Conservation (phyloP, 1,284 basidiomycete genomes). For the Papiliotrema terrestris region DNA sequence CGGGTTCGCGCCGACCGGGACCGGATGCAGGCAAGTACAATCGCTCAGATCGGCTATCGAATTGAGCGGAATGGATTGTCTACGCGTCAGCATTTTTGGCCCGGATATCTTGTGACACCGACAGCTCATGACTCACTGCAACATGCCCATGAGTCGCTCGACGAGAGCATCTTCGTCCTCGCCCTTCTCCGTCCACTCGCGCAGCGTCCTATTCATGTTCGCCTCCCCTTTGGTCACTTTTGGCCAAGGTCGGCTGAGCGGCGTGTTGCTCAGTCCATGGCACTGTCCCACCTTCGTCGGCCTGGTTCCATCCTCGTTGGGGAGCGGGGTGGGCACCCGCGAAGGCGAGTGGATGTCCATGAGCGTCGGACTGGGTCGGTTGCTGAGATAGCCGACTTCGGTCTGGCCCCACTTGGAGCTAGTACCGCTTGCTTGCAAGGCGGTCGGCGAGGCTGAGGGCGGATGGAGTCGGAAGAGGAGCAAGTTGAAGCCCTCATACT, state of each 20-base stretch:
- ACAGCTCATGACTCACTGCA: slow-evolving; percentile 40
- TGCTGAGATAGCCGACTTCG: slow-evolving; percentile 35
- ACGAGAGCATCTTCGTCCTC: slow-evolving; percentile 31
- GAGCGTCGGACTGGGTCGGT: slow-evolving; percentile 26
- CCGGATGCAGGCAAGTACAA: slow-evolving; percentile 29
- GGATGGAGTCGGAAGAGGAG: slow-evolving; percentile 33
- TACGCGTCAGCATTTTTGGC: slow-evolving; percentile 2
- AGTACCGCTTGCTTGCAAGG: too few species aligned
- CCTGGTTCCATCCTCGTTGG: background rate
- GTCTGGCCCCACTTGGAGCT: slow-evolving; percentile 2
- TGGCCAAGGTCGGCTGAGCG: slow-evolving; percentile 35
- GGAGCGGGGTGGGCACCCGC: background rate
- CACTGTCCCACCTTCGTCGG: background rate
- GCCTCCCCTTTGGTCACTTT: slow-evolving; percentile 39
- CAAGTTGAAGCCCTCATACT: slow-evolving; percentile 48
- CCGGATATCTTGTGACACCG: too few species aligned
- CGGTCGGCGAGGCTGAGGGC: background rate
- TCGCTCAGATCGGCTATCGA: slow-evolving; percentile 18
- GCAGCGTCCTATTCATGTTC: slow-evolving; percentile 22
- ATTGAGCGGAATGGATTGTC: slow-evolving; percentile 17
- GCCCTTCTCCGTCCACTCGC: slow-evolving; percentile 18
- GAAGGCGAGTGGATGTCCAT: slow-evolving; percentile 9
- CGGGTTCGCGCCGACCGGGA: slow-evolving; percentile 18
- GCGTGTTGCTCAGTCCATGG: slow-evolving; percentile 25
- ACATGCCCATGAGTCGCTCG: slow-evolving; percentile 32